A percentile compares a stretch with the other conserved stretches of the same genome.
Conservation (phyloP, 164 flowering plant species). For the Buxus sempervirens region DNA sequence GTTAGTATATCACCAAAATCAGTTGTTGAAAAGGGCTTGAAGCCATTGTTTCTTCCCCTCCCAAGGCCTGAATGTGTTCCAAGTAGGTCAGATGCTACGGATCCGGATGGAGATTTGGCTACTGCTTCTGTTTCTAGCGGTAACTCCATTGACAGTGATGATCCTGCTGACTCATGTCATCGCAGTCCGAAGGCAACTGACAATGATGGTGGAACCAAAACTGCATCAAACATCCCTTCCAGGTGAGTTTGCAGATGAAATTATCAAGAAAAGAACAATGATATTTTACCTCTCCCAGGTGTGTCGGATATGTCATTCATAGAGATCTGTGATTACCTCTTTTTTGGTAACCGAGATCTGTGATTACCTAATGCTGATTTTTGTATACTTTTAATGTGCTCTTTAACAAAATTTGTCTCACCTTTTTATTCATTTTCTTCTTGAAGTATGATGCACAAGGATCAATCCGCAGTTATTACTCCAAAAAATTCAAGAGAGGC, state of each 20-base stretch:
- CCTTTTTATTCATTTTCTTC: not conserved
- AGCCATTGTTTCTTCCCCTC: constrained; percentile 49
- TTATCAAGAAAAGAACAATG: not conserved
- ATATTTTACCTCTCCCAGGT: not conserved
- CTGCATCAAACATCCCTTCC: constrained; percentile 58
- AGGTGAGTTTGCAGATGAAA: constrained; percentile 44
- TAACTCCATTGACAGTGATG: constrained; percentile 72
- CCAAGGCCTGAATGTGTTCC: constrained; percentile 56
- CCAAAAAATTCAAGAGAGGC: constrained; percentile 39
- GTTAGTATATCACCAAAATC: constrained; percentile 45
- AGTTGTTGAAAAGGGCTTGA: constrained; percentile 41
- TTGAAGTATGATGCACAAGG: constrained; percentile 50
- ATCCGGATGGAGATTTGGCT: constrained; percentile 60
- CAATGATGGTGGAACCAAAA: constrained; percentile 51
- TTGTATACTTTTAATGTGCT: not conserved
- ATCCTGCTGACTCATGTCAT: constrained; percentile 54
- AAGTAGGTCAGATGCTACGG: constrained; percentile 40
- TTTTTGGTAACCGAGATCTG: not conserved
- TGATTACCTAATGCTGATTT: not conserved
- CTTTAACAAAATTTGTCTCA: constrained; percentile 17
- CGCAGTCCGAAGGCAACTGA: constrained; percentile 68
- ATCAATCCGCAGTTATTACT: constrained; percentile 31
- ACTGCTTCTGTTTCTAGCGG: constrained; percentile 74
- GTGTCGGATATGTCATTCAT: not conserved
- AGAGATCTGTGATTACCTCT: not conserved